These are phyloP conservation scores for Prototheca wickerhamii DNA, from an alignment of 163 green algal genomes.

Conservation along the genomic window DNA sequence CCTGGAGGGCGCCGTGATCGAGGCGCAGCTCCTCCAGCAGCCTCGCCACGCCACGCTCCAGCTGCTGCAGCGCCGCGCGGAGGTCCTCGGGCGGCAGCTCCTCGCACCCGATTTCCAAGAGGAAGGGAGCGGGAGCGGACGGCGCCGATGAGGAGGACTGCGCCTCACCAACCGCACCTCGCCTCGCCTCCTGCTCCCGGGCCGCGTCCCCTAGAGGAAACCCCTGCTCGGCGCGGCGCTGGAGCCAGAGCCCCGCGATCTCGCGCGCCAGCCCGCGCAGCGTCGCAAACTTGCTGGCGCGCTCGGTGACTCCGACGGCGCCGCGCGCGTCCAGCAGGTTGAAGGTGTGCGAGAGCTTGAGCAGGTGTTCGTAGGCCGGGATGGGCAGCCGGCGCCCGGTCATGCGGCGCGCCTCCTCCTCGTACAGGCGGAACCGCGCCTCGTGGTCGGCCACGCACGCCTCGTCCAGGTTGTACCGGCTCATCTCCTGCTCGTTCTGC, in stretches of 20 bases:
- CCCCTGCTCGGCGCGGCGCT: slow-evolving; percentile 78
- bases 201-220: slow-evolving; percentile 64
- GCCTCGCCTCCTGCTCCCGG: neutral
- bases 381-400: slow-evolving; percentile 62
- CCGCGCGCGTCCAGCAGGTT: slow-evolving; percentile 96
- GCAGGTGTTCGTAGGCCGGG: slow-evolving; percentile 87
- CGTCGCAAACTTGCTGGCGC: slow-evolving; percentile 85
- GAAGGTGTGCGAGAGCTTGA: slow-evolving; percentile 93
- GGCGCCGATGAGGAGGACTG: neutral
- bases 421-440: slow-evolving; percentile 68
- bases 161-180: neutral
- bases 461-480: slow-evolving; percentile 87
- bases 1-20: slow-evolving; percentile 49
- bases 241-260: slow-evolving; percentile 69
- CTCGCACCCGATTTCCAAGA: slow-evolving; percentile 94
- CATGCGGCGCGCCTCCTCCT: slow-evolving; percentile 18
- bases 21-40: slow-evolving; percentile 71
- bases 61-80: slow-evolving; percentile 57
- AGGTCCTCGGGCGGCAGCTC: slow-evolving; percentile 94
- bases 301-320: slow-evolving; percentile 88
- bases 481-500: slow-evolving; percentile 98
- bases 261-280: slow-evolving; percentile 78
- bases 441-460: slow-evolving; percentile 67
- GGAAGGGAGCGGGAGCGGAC: slow-evolving; percentile 41
- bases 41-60: slow-evolving; percentile 54